Evolutionary conservation across 2,329 filamentous ascomycete genomes (phyloP).

Genomic region (Colletotrichum destructivum): DNA sequence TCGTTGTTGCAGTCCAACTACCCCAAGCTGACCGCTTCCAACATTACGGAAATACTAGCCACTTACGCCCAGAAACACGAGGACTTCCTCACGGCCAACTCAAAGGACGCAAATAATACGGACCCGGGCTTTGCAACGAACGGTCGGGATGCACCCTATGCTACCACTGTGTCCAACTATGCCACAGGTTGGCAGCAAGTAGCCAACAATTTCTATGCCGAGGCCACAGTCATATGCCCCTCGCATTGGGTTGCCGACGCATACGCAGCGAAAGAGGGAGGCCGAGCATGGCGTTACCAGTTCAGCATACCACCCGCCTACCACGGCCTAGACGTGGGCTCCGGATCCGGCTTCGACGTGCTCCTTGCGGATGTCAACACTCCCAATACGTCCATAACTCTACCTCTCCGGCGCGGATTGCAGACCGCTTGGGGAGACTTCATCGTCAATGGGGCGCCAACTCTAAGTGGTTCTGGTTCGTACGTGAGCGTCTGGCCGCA

Average conservation of each 20-base stretch:
- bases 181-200: constrained; percentile 36
- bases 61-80: constrained; percentile 22
- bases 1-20: constrained; percentile 17
- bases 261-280: constrained; percentile 24
- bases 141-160: constrained; percentile 15
- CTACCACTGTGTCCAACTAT: constrained; percentile 29
- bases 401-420: not conserved
- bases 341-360: constrained; percentile 15
- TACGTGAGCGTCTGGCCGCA: constrained; percentile 8
- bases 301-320: constrained; percentile 29
- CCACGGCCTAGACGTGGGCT: constrained; percentile 27
- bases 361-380: constrained; percentile 21
- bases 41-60: constrained; percentile 14
- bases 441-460: constrained; percentile 5
- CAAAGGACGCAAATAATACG: constrained; percentile 31
- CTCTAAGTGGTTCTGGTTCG: not conserved
- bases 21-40: constrained; percentile 6
- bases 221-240: constrained; percentile 28
- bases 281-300: constrained; percentile 28
- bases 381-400: not conserved
- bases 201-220: constrained; percentile 33
- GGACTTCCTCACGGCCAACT: constrained; percentile 9
- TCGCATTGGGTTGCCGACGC: constrained; percentile 32
- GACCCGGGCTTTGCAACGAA: constrained; percentile 27
- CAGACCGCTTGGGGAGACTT: constrained; percentile 34